These are phyloP conservation scores for Sungouiozyma ichnusensis DNA, from an alignment of 805 yeast species.

Conservation along the genomic window DNA sequence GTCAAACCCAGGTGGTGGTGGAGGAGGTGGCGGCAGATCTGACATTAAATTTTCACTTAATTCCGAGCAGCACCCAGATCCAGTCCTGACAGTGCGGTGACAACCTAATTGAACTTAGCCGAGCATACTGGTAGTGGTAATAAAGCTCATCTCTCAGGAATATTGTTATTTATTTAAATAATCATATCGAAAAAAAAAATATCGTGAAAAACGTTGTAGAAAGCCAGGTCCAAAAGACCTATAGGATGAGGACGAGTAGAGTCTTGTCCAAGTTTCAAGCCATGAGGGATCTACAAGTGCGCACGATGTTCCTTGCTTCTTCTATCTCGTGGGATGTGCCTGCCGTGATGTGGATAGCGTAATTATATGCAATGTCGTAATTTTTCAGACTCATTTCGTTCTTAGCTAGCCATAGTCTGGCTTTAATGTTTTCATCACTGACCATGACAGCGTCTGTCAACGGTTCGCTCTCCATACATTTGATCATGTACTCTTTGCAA, in stretches of 20 bases:
- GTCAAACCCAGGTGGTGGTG: slow-evolving; percentile 27
- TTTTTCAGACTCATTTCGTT: slow-evolving; percentile 45
- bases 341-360: slow-evolving; percentile 58
- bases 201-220: neutral
- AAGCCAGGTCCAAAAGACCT: no score
- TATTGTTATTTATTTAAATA: neutral
- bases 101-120: no score
- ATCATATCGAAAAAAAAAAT: no score
- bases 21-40: slow-evolving; percentile 29
- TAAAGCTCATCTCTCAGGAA: neutral
- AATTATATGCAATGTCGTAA: slow-evolving; percentile 58
- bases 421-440: slow-evolving; percentile 65
- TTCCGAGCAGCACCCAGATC: no score
- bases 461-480: slow-evolving; percentile 48
- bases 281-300: slow-evolving; percentile 58
- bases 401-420: slow-evolving; percentile 79
- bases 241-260: no score
- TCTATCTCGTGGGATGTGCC: slow-evolving; percentile 83
- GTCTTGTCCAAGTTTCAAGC: slow-evolving; percentile 1
- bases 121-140: no score
- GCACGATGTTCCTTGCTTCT: slow-evolving; percentile 75
- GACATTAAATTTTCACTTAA: slow-evolving; percentile 1
- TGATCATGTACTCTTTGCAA: slow-evolving; percentile 50
- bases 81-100: no score
- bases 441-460: slow-evolving; percentile 50